These are phyloP conservation scores for Rhinocladiella mackenziei DNA, from an alignment of 2,329 filamentous ascomycete genomes.

Conservation along the genomic window DNA sequence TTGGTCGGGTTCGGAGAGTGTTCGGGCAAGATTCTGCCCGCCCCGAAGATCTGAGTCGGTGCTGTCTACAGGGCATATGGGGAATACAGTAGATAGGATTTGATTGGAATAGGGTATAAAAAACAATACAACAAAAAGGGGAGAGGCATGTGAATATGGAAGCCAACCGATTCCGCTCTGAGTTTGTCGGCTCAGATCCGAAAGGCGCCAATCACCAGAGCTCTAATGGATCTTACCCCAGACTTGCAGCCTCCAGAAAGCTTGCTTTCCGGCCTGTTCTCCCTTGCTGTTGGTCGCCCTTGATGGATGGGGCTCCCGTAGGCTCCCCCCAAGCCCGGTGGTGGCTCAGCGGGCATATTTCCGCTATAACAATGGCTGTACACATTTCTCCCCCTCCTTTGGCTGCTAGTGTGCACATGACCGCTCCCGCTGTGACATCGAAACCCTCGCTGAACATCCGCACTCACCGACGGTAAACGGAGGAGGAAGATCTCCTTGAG, in stretches of 20 bases:
- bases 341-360: slow-evolving; percentile 3
- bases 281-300: not conserved
- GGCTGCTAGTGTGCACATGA: not conserved
- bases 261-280: not conserved
- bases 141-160: no score
- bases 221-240: not conserved
- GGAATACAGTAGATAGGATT: not conserved
- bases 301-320: not conserved
- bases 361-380: not conserved
- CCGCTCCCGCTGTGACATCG: slow-evolving; percentile 1
- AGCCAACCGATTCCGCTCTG: slow-evolving; percentile 8
- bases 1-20: slow-evolving; percentile 75
- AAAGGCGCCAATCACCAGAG: not conserved
- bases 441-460: not conserved
- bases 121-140: no score
- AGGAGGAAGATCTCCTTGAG: not conserved
- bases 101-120: no score
- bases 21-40: slow-evolving; percentile 57
- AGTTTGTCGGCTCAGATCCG: not conserved
- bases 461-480: slow-evolving; percentile 13
- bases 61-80: no score
- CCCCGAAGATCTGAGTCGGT: slow-evolving; percentile 32
- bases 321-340: not conserved
- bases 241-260: not conserved
- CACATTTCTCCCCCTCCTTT: slow-evolving; percentile 3